A percentile compares a stretch with the other conserved stretches of the same genome.
Conservation (phyloP, 2,329 filamentous ascomycete genomes). For the Diaporthe helianthi region DNA sequence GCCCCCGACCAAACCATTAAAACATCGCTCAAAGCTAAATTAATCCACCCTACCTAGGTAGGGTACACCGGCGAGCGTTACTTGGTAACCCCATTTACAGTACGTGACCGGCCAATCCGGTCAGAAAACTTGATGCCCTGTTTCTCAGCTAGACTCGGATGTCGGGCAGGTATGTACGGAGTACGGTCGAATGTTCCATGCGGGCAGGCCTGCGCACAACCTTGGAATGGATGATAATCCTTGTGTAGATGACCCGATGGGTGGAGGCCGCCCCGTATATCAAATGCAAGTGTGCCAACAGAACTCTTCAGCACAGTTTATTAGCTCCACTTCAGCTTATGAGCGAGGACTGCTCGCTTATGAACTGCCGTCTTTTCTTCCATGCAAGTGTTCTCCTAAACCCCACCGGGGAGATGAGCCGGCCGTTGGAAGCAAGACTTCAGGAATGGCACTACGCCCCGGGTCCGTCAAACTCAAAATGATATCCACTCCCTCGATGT, state of each 20-base stretch:
- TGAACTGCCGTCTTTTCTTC: neutral
- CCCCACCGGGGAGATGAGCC: neutral
- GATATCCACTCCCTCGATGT: neutral
- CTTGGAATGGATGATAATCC: neutral
- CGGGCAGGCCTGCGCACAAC: neutral
- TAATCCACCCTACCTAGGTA: no score
- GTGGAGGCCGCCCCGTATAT: neutral
- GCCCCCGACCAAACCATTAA: neutral
- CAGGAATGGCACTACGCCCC: neutral
- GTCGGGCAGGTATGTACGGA: no score
- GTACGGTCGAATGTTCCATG: neutral
- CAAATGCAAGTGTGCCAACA: neutral
- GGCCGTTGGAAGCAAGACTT: neutral
- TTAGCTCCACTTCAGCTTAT: neutral
- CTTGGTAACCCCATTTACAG: neutral
- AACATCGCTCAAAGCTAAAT: neutral
- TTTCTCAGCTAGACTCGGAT: neutral
- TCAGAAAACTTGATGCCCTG: neutral
- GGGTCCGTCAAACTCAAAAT: neutral
- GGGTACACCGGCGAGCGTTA: neutral
- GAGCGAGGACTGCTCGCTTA: neutral
- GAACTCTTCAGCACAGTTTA: neutral
- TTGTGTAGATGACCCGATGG: conserved; percentile 15
- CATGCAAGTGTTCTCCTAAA: neutral
- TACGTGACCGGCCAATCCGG: no score